phyloP scores from a whole-genome alignment of 1,139 yeast genomes.

The Nakaseomyces bracarensis region DNA sequence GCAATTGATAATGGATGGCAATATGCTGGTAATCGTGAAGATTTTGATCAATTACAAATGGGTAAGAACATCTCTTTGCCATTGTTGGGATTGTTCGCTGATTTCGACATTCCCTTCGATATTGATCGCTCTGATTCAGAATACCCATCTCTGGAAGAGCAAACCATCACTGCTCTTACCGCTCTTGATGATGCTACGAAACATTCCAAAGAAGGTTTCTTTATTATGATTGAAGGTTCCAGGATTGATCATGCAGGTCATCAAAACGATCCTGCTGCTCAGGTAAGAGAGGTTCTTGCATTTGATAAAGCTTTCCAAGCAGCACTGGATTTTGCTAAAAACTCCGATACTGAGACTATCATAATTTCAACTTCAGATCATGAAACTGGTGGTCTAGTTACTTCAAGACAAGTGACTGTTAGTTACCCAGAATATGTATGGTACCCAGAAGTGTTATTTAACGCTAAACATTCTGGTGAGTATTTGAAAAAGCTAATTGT shows the following conservation, averaged over 20 bases:
- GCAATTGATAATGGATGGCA: conserved; percentile 55
- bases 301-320: conserved; percentile 68
- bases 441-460: conserved; percentile 63
- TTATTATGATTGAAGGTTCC: conserved; percentile 75
- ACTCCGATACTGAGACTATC: conserved; percentile 60
- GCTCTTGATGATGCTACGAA: conserved; percentile 57
- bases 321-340: conserved; percentile 56
- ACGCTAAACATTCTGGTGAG: conserved; percentile 69
- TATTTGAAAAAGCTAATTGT: conserved; percentile 41
- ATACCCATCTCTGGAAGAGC: conserved; percentile 70
- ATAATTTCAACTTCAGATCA: conserved; percentile 78
- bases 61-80: conserved; percentile 64
- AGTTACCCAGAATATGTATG: conserved; percentile 62
- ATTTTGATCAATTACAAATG: conserved; percentile 45
- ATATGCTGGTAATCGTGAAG: conserved; percentile 49
- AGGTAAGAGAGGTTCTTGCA: conserved; percentile 67
- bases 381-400: conserved; percentile 81
- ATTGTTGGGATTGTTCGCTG: conserved; percentile 60
- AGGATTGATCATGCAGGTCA: conserved; percentile 92
- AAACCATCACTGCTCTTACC: conserved; percentile 58
- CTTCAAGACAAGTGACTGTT: conserved; percentile 61
- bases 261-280: conserved; percentile 81
- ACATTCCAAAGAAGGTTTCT: conserved; percentile 69
- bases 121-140: conserved; percentile 52
- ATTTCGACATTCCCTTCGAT: conserved; percentile 70